Percentiles rank a stretch among this genome's conserved stretches.
phyloP scores from a whole-genome alignment of 495 filamentous ascomycete species.

The Tuber calosporum region DNA sequence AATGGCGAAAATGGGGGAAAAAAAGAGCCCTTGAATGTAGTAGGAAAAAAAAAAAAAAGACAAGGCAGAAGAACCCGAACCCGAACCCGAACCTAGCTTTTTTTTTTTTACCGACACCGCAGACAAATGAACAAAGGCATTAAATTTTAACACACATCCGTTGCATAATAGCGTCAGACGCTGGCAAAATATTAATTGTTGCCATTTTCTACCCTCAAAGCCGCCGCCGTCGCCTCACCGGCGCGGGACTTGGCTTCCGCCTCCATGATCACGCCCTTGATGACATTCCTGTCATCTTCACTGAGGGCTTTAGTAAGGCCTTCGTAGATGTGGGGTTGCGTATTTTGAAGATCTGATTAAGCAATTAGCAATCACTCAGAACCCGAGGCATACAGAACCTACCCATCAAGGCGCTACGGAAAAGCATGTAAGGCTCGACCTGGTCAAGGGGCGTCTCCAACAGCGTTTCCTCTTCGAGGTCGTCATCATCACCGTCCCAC shows the following conservation, averaged over 20 bases:
- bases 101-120: constrained; percentile 9
- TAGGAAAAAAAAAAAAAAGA: constrained; percentile 26
- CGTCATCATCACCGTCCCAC: constrained; percentile 65
- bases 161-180: background rate
- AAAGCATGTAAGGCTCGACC: constrained; percentile 84
- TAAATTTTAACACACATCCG: background rate
- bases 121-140: constrained; percentile 4
- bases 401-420: constrained; percentile 76
- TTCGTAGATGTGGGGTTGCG: constrained; percentile 83
- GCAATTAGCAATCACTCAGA: constrained; percentile 25
- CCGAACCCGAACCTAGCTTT: constrained; percentile 26
- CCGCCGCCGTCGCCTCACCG: constrained; percentile 33
- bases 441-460: constrained; percentile 91
- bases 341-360: constrained; percentile 69
- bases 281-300: constrained; percentile 69
- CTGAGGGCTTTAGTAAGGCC: constrained; percentile 69
- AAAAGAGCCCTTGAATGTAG: constrained; percentile 10
- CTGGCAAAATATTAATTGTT: constrained; percentile 10
- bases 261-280: constrained; percentile 58
- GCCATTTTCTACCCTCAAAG: constrained; percentile 18
- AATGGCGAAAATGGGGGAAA: background rate
- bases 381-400: constrained; percentile 44
- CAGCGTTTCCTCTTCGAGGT: constrained; percentile 82
- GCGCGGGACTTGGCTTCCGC: constrained; percentile 42
- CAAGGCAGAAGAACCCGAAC: constrained; percentile 15